Base-by-base conservation (phyloP, 2,329 filamentous ascomycete species). In the Fusarium xyrophilum region DNA sequence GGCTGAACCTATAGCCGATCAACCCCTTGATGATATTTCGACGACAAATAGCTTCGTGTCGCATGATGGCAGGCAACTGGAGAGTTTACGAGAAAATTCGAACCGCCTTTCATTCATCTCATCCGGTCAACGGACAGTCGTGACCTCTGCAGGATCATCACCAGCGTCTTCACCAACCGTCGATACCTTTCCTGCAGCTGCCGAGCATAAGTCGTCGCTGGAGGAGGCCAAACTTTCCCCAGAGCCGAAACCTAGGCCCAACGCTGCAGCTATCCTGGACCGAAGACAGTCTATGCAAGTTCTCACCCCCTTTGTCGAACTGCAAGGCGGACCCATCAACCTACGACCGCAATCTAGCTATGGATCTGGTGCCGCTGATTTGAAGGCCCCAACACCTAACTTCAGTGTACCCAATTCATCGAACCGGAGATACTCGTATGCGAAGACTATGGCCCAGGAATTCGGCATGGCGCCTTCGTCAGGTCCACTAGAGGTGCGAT, bases 81-180 rank as follows among this genome's bases (percentile, higher is more conserved):
- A 90, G 17, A 85, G 75, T 54, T 77, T 89, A 27, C 81, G 86
- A 30, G 85, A 89, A 46, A 86, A 83, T 73, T 80, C 81, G 3
- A 83, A 88, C 65, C 83, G 88, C 9, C 80, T 88, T 7, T 90
- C 88, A 0, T 85, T 83, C 65, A 81, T 88, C 39, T 90, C 88
- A 4, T 88, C 86, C 8, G 85, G 85, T 10, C 86, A 89, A 73
- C 82, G 85, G 60, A 90, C 88, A 6, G 78, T 87, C 28, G 73
- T 88, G 11, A 89, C 87, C 4, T 89, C 88, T 0, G 82, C 84
- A 21, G 83, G 81, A 32, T 74, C 72, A 7, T 89, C 88, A 0
- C 85, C 86, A 5, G 81, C 85, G 19, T 82, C 80, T 58, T 89
- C 88, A 3, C 88, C 88, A 0, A 82, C 82, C 2, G 79, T 82